phyloP scores from a whole-genome alignment of 306 rosid species.

The Cucumis melo region DNA sequence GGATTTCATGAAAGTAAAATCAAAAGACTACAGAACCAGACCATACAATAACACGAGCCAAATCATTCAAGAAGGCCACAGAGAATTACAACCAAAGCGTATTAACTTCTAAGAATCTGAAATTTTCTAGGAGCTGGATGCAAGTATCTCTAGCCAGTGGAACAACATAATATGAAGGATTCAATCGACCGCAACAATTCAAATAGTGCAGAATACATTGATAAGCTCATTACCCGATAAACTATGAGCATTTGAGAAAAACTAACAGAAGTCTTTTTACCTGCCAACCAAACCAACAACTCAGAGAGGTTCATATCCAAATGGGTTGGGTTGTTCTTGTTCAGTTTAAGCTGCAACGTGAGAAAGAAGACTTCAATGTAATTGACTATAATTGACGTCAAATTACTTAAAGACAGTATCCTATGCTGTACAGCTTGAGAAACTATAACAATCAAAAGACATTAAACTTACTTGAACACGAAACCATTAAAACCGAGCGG shows the following conservation, averaged over 20 bases:
- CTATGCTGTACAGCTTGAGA: no score
- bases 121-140: not conserved
- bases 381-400: not conserved
- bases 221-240: not conserved
- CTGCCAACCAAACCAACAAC: not conserved
- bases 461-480: constrained; percentile 44
- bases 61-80: not conserved
- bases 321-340: not conserved
- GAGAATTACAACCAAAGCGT: not conserved
- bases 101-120: not conserved
- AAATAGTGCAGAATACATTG: not conserved
- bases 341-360: not conserved
- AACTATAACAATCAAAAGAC: not conserved
- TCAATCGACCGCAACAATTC: not conserved
- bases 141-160: not conserved
- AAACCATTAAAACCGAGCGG: constrained; percentile 50
- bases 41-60: not conserved
- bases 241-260: not conserved
- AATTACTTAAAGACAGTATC: no score
- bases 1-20: not conserved
- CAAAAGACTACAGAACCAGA: not conserved
- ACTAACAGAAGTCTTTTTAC: not conserved
- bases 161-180: not conserved
- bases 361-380: not conserved
- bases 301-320: not conserved